Conservation (phyloP, 73 alveolate species). For the Tetrahymena elliotti region DNA sequence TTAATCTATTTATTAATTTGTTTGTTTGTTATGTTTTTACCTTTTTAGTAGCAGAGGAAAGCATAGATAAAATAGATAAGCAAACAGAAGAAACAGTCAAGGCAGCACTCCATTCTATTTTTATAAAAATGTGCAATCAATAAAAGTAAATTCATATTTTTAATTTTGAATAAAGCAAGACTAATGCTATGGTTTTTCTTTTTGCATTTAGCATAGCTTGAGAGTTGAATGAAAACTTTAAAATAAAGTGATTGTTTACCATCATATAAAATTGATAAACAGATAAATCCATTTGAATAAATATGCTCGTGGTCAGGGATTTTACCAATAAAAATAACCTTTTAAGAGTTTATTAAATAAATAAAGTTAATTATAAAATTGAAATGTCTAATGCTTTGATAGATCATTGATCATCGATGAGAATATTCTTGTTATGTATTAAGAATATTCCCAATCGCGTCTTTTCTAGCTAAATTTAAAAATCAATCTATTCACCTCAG, state of each 20-base stretch:
- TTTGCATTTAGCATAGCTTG: background rate
- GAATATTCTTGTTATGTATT: background rate
- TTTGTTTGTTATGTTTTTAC: background rate
- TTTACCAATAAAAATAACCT: conserved; percentile 77
- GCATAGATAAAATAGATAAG: conserved; percentile 81
- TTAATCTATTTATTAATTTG: background rate
- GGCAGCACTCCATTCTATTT: conserved; percentile 86
- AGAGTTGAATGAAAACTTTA: background rate
- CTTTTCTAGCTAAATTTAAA: background rate
- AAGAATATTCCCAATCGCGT: background rate
- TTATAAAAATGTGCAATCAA: background rate
- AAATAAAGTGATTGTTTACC: conserved; percentile 12
- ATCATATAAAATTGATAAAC: conserved; percentile 85
- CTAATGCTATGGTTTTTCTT: no score
- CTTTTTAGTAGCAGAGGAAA: conserved; percentile 72
- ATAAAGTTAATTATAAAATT: background rate
- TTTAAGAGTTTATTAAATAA: background rate
- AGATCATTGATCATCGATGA: background rate
- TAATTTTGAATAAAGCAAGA: no score
- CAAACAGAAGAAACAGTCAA: conserved; percentile 81
- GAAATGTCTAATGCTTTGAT: background rate
- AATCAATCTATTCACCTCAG: conserved; percentile 65
- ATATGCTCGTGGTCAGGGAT: conserved; percentile 94
- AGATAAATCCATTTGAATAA: conserved; percentile 95
- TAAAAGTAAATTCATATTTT: no score